phyloP scores from a whole-genome alignment of 75 land plant genomes.

The Larix kaempferi region DNA sequence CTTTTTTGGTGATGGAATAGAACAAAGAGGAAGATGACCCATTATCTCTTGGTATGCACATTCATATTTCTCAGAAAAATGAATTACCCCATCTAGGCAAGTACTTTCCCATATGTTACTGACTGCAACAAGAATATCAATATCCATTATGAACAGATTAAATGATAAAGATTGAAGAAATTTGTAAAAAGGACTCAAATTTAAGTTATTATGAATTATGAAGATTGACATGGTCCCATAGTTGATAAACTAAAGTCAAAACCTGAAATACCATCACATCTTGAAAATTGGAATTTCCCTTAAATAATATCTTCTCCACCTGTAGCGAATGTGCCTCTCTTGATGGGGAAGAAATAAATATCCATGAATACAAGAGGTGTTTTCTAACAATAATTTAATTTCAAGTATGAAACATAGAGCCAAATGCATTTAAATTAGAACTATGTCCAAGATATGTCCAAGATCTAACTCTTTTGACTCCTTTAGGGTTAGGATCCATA shows the following conservation, averaged over 20 bases:
- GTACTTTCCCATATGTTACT: conserved; percentile 75
- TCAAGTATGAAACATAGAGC: neutral
- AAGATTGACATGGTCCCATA: neutral
- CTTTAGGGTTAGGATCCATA: too few relatives aligned
- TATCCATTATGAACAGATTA: neutral
- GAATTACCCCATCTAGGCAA: conserved; percentile 92
- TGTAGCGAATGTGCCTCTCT: conserved; percentile 90
- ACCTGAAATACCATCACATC: conserved; percentile 84
- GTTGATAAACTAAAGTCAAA: conserved; percentile 39
- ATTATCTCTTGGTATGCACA: conserved; percentile 97
- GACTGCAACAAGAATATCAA: conserved; percentile 43
- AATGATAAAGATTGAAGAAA: too few relatives aligned
- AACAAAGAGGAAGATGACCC: conserved; percentile 90
- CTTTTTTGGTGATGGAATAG: conserved; percentile 68
- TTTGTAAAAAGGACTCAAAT: neutral
- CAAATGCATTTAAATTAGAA: neutral
- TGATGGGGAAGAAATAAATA: conserved; percentile 19
- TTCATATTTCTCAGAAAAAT: conserved; percentile 88
- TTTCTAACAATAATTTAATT: conserved; percentile 5
- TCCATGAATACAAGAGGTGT: neutral
- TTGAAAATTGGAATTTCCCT: conserved; percentile 78
- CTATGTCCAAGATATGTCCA: too few relatives aligned
- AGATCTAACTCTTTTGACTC: too few relatives aligned
- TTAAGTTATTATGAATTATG: too few relatives aligned
- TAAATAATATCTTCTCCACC: conserved; percentile 73